Evolutionary conservation across 768 basidiomycete species (phyloP), one percentile per base, ranked within the genome.

Genomic region (Panaeolus cyanescens): DNA sequence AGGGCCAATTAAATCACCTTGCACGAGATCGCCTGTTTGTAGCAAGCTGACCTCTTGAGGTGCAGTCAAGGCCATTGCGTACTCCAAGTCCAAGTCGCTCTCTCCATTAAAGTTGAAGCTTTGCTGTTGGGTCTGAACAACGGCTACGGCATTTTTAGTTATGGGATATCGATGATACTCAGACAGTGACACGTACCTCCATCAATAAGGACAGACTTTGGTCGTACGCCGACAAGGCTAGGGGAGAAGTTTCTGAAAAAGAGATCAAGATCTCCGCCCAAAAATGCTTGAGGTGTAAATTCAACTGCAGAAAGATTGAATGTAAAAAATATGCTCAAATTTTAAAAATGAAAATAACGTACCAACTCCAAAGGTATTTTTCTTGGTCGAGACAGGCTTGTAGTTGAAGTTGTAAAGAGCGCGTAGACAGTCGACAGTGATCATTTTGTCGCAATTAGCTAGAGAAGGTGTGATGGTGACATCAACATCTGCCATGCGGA

Each of bases 1-100:
- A 10, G 20, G 6, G 3, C 25, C 30, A 31, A 2, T 55, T 34
- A 30, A 19, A 37, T 19, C 42, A 75, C 80, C 79, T 69, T 77
- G 73, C 1, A 72, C 68, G 32, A 79, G 61, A 62, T 82, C 81
- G 17, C 81, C 81, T 6, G 75, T 76, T 58, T 83, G 81, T 53
- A 80, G 75, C 28, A 83, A 68, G 2, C 75, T 79, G 6, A 82
- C 75, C 5, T 67, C 62, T 62, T 81, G 80, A 10, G 71, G 68
- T 9, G 65, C 70, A 4, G 76, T 76, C 12, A 86, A 74, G 8
- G 74, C 70, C 83, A 87, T 84, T 32, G 78, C 79, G 56, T 84
- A 86, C 70, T 86, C 71, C 10, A 88, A 74, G 69, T 87, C 86
- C 17, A 88, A 76, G 64, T 85, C 75, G 20, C 83, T 82, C 67